A percentile compares a stretch with the other conserved stretches of the same genome.
Conservation (phyloP, 768 basidiomycete species). For the Russula virescens region DNA sequence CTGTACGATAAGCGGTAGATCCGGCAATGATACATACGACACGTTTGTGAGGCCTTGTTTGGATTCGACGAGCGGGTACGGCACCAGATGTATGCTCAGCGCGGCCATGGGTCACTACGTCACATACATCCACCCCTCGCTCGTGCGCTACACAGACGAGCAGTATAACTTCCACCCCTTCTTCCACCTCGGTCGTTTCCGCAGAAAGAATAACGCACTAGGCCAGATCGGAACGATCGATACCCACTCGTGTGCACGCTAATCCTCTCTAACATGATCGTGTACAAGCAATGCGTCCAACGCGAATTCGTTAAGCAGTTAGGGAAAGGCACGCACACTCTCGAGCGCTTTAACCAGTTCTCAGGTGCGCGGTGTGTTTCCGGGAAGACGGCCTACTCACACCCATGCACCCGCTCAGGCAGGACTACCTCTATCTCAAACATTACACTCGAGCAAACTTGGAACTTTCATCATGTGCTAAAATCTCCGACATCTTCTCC, state of each 20-base stretch:
- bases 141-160: constrained; percentile 51
- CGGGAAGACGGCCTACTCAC: not conserved
- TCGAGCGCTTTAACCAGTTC: constrained; percentile 75
- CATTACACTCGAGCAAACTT: constrained; percentile 78
- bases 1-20: constrained; percentile 28
- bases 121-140: constrained; percentile 61
- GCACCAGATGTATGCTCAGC: constrained; percentile 89
- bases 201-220: not conserved
- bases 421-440: constrained; percentile 75
- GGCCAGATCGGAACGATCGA: constrained; percentile 53
- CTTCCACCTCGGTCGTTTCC: too few species aligned
- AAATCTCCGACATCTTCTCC: not conserved
- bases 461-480: too few species aligned
- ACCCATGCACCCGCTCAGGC: constrained; percentile 38
- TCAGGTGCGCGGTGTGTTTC: constrained; percentile 48
- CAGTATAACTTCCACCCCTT: constrained; percentile 24
- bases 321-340: constrained; percentile 62
- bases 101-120: constrained; percentile 82
- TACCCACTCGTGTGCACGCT: constrained; percentile 65
- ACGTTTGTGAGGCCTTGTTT: constrained; percentile 58
- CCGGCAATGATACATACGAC: not conserved
- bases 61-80: constrained; percentile 72
- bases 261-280: constrained; percentile 46
- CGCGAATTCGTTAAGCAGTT: constrained; percentile 80
- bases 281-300: constrained; percentile 72